A percentile compares a stretch with the other conserved stretches of the same genome.
Conservation (phyloP, 1,284 basidiomycete species). For the Omphalotus olearius region DNA sequence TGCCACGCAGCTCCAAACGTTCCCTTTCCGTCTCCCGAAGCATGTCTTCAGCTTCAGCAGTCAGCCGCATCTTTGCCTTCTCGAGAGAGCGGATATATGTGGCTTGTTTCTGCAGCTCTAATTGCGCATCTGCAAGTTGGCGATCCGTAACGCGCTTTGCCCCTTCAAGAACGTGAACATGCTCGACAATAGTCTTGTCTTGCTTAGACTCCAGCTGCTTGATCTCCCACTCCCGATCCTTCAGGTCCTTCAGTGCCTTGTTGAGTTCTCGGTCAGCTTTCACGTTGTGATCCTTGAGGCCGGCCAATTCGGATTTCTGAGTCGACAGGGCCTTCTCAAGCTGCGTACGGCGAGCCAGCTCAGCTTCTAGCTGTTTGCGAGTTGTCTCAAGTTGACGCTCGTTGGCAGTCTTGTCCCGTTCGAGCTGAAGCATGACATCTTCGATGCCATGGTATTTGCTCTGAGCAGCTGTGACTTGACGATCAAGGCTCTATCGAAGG, state of each 20-base stretch:
- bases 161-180: conserved; percentile 96
- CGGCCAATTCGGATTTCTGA: conserved; percentile 66
- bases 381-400: conserved; percentile 68
- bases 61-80: conserved; percentile 73
- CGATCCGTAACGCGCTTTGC: conserved; percentile 95
- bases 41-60: conserved; percentile 84
- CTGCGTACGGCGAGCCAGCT: conserved; percentile 66
- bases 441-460: conserved; percentile 83
- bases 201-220: conserved; percentile 83
- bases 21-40: conserved; percentile 74
- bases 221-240: conserved; percentile 82
- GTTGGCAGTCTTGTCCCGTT: conserved; percentile 76
- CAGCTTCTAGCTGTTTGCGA: conserved; percentile 66
- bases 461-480: conserved; percentile 69
- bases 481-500: conserved; percentile 60
- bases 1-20: conserved; percentile 58
- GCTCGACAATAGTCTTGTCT: conserved; percentile 98
- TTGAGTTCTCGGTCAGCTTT: conserved; percentile 82
- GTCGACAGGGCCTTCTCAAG: conserved; percentile 65
- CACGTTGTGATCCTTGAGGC: conserved; percentile 65
- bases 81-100: conserved; percentile 82
- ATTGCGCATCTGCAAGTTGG: conserved; percentile 80
- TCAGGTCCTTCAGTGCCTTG: conserved; percentile 75
- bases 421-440: conserved; percentile 79
- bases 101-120: conserved; percentile 70